Percentiles rank a stretch among this genome's conserved stretches.
These are phyloP conservation scores for Telfairia occidentalis DNA, from an alignment of 331 rosid genomes.

Conservation along the genomic window DNA sequence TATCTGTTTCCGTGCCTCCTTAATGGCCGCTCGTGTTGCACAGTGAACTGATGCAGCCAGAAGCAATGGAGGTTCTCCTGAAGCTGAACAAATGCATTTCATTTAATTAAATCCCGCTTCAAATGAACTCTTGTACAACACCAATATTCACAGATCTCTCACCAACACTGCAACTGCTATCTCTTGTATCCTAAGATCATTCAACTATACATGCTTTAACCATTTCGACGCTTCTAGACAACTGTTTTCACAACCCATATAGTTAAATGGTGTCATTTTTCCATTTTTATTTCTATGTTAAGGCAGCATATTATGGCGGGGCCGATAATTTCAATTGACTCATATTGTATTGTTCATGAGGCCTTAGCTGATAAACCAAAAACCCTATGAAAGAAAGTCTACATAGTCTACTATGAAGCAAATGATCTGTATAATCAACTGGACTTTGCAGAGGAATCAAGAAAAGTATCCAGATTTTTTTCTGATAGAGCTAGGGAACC, in stretches of 20 bases:
- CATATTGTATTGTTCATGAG: neutral
- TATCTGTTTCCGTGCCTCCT: slow-evolving; percentile 67
- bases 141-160: neutral
- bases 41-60: slow-evolving; percentile 80
- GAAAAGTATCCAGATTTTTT: neutral
- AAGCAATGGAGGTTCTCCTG: slow-evolving; percentile 86
- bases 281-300: neutral
- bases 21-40: slow-evolving; percentile 67
- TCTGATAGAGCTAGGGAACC: neutral
- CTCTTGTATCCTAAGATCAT: neutral
- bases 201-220: neutral
- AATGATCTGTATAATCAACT: neutral
- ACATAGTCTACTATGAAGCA: neutral
- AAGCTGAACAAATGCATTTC: slow-evolving; percentile 43
- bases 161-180: neutral
- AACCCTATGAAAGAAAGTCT: neutral
- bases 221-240: neutral
- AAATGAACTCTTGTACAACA: neutral
- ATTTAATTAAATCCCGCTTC: neutral
- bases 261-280: neutral
- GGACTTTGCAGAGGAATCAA: neutral
- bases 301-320: neutral
- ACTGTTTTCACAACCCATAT: neutral
- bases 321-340: neutral
- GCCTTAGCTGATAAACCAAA: neutral